A percentile compares a stretch with the other conserved stretches of the same genome.
phyloP scores from a whole-genome alignment of 768 basidiomycete genomes.

The Mycena pura region DNA sequence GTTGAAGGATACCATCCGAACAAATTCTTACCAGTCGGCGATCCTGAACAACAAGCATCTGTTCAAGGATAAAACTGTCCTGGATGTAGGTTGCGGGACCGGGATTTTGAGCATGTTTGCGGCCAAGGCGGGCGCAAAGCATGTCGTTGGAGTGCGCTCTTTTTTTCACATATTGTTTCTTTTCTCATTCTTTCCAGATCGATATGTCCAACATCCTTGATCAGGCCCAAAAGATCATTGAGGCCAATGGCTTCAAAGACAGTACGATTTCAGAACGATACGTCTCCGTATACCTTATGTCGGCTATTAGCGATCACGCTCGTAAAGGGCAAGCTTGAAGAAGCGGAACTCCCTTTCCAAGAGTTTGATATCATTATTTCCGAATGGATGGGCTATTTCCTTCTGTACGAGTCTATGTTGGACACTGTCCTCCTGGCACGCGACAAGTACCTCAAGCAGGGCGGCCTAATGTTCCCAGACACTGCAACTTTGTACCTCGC shows the following conservation, averaged over 20 bases:
- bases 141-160: slow-evolving; percentile 84
- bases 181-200: slow-evolving; percentile 59
- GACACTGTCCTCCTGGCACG: slow-evolving; percentile 97
- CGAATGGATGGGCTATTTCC: slow-evolving; percentile 99
- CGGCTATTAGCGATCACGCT: slow-evolving; percentile 81
- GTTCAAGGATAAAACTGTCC: slow-evolving; percentile 95
- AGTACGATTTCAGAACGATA: slow-evolving; percentile 57
- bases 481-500: slow-evolving; percentile 91
- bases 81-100: slow-evolving; percentile 98
- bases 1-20: slow-evolving; percentile 96
- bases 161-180: slow-evolving; percentile 6
- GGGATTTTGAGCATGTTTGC: slow-evolving; percentile 99
- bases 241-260: slow-evolving; percentile 95
- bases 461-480: slow-evolving; percentile 95
- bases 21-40: slow-evolving; percentile 91
- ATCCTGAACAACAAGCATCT: slow-evolving; percentile 95
- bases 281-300: slow-evolving; percentile 14
- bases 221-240: slow-evolving; percentile 96
- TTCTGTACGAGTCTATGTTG: slow-evolving; percentile 99
- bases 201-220: slow-evolving; percentile 99
- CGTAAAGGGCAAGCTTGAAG: slow-evolving; percentile 98
- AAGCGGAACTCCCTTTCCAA: slow-evolving; percentile 84
- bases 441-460: slow-evolving; percentile 94
- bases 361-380: slow-evolving; percentile 99
- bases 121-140: slow-evolving; percentile 92